Evolutionary conservation across 2,329 filamentous ascomycete species (phyloP).

Genomic region (Xylaria sp.): DNA sequence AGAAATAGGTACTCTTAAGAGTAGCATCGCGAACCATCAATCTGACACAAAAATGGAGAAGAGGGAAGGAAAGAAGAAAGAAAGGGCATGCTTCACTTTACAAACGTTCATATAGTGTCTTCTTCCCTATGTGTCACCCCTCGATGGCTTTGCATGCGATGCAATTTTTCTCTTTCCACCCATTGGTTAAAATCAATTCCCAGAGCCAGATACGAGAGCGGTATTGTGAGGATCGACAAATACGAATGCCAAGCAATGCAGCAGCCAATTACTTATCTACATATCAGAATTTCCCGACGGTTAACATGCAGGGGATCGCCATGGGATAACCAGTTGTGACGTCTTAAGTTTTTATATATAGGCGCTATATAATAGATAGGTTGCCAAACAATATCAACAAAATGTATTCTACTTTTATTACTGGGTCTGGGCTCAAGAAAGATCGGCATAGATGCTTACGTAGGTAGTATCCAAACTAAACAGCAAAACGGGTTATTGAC

Average conservation of each 20-base stretch:
- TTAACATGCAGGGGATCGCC: constrained; percentile 1
- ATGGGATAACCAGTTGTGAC: constrained; percentile 17
- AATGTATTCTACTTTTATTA: not conserved
- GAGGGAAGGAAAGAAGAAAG: not conserved
- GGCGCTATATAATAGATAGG: not conserved
- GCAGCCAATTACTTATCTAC: not conserved
- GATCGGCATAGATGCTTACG: constrained; percentile 22
- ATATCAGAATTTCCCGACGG: not conserved
- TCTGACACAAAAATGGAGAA: not conserved
- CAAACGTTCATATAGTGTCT: too few relatives aligned
- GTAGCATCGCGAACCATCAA: not conserved
- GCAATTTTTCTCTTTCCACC: not conserved
- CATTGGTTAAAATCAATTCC: constrained; percentile 15
- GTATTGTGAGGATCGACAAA: constrained; percentile 30
- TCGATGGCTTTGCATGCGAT: not conserved
- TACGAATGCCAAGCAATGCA: constrained; percentile 35
- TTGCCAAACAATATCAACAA: too few relatives aligned
- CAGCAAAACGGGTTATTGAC: not conserved
- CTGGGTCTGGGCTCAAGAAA: constrained; percentile 7
- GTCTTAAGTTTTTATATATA: not conserved
- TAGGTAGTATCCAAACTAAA: constrained; percentile 14
- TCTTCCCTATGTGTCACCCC: not conserved
- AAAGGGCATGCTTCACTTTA: too few relatives aligned
- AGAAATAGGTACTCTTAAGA: not conserved
- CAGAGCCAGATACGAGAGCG: not conserved